Percentiles rank a stretch among this genome's conserved stretches.
Evolutionary conservation across 306 rosid genomes (phyloP).

Genomic region (Biancaea sappan): DNA sequence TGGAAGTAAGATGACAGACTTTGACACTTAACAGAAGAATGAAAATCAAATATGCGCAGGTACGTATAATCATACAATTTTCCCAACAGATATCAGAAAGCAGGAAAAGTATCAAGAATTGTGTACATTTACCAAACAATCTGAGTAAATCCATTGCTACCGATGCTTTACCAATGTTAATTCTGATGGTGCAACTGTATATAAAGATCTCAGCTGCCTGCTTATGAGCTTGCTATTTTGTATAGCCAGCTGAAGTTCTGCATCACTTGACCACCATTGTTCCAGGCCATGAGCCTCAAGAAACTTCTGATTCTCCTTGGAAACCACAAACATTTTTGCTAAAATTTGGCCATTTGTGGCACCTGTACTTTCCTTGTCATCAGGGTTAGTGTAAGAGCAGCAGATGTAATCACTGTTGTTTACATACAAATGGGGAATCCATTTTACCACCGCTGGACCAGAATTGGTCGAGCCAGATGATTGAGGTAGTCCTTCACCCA

Average conservation of each 20-base stretch:
- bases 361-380: conserved; percentile 55
- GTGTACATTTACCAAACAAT: conserved; percentile 9
- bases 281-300: conserved; percentile 91
- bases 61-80: not conserved
- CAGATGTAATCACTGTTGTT: conserved; percentile 89
- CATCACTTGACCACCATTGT: conserved; percentile 98
- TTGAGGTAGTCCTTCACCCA: conserved; percentile 41
- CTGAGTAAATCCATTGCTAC: conserved; percentile 15
- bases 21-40: not conserved
- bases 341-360: conserved; percentile 49
- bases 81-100: not conserved
- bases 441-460: conserved; percentile 56
- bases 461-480: conserved; percentile 45
- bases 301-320: conserved; percentile 92
- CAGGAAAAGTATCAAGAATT: not conserved
- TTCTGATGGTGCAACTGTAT: conserved; percentile 53
- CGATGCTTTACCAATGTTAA: conserved; percentile 33
- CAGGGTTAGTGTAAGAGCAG: conserved; percentile 76
- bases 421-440: conserved; percentile 89
- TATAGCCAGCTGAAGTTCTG: conserved; percentile 76
- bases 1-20: not conserved
- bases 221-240: conserved; percentile 82
- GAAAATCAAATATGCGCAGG: not conserved
- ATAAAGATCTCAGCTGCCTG: conserved; percentile 79
- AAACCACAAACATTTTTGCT: conserved; percentile 82